A percentile compares a stretch with the other conserved stretches of the same genome.
Conservation (phyloP, 805 yeast genomes). For the Alloascoidea hylecoeti region DNA sequence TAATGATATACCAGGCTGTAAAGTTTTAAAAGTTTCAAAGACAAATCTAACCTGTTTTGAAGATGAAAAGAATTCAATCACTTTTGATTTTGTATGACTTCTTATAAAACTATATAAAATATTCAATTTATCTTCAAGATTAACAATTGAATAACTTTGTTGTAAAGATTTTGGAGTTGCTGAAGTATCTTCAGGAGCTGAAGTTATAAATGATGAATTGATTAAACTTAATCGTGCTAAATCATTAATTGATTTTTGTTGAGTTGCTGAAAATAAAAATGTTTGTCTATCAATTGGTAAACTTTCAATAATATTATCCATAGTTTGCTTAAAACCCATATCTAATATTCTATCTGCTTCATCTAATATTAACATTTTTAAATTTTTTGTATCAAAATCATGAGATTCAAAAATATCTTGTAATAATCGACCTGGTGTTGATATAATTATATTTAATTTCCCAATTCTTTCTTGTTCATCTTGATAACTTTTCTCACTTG, state of each 20-base stretch:
- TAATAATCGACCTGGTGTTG: slow-evolving; percentile 83
- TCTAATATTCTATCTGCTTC: slow-evolving; percentile 90
- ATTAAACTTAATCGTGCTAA: slow-evolving; percentile 67
- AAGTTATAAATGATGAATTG: slow-evolving; percentile 46
- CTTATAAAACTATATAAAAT: slow-evolving; percentile 76
- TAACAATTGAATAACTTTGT: slow-evolving; percentile 65
- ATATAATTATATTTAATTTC: slow-evolving; percentile 68
- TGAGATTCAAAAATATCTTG: slow-evolving; percentile 88
- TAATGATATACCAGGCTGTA: slow-evolving; percentile 75
- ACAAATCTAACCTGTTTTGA: slow-evolving; percentile 86
- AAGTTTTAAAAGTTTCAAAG: slow-evolving; percentile 71
- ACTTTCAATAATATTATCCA: slow-evolving; percentile 68
- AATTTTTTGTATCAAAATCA: slow-evolving; percentile 58
- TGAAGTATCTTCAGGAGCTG: slow-evolving; percentile 18
- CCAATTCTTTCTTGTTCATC: slow-evolving; percentile 72
- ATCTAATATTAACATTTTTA: slow-evolving; percentile 72
- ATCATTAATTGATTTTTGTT: slow-evolving; percentile 68
- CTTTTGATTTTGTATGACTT: slow-evolving; percentile 67
- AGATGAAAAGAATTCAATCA: slow-evolving; percentile 73
- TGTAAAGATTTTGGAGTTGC: slow-evolving; percentile 76
- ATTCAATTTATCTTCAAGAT: slow-evolving; percentile 72
- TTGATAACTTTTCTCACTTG: slow-evolving; percentile 83
- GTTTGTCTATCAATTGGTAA: slow-evolving; percentile 78
- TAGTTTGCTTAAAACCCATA: slow-evolving; percentile 79
- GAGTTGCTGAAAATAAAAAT: slow-evolving; percentile 77